These are phyloP conservation scores for Phtheirospermum japonicum DNA, from an alignment of 257 asterid species.

Conservation along the genomic window DNA sequence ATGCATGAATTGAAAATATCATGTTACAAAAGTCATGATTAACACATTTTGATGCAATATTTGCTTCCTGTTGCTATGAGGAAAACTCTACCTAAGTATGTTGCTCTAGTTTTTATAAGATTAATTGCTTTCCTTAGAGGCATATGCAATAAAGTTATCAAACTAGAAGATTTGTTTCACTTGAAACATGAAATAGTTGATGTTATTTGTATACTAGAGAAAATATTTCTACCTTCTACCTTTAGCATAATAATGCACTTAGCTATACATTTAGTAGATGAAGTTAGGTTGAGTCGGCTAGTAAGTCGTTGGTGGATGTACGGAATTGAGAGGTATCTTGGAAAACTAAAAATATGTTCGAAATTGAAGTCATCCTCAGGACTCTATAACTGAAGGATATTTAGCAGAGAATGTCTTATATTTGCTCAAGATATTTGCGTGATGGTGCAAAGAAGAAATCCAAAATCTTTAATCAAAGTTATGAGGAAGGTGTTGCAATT, in stretches of 20 bases:
- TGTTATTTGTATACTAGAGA: conserved; percentile 1
- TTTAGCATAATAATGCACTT: conserved; percentile 17
- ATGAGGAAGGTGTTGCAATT: not conserved
- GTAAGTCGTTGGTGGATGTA: conserved; percentile 16
- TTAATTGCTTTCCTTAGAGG: not conserved
- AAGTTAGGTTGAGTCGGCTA: not conserved
- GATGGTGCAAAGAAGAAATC: conserved; percentile 11
- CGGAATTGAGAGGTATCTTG: too few relatives aligned
- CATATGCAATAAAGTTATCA: too few relatives aligned
- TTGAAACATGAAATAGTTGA: conserved; percentile 1
- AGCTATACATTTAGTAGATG: conserved; percentile 10
- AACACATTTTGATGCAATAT: not conserved
- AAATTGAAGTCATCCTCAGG: conserved; percentile 7
- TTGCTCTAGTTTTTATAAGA: not conserved
- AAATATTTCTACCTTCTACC: conserved; percentile 8
- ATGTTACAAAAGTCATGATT: not conserved
- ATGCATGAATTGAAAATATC: too few relatives aligned
- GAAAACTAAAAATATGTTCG: conserved; percentile 6
- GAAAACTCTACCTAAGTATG: conserved; percentile 3
- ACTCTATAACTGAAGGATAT: conserved; percentile 16
- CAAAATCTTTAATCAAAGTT: not conserved
- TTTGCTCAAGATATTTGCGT: conserved; percentile 13
- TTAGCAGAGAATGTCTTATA: conserved; percentile 1
- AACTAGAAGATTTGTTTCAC: not conserved
- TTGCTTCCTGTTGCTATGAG: conserved; percentile 1